Evolutionary conservation across 2,329 filamentous ascomycete species (phyloP).

Genomic region (Ophiostoma sp.): DNA sequence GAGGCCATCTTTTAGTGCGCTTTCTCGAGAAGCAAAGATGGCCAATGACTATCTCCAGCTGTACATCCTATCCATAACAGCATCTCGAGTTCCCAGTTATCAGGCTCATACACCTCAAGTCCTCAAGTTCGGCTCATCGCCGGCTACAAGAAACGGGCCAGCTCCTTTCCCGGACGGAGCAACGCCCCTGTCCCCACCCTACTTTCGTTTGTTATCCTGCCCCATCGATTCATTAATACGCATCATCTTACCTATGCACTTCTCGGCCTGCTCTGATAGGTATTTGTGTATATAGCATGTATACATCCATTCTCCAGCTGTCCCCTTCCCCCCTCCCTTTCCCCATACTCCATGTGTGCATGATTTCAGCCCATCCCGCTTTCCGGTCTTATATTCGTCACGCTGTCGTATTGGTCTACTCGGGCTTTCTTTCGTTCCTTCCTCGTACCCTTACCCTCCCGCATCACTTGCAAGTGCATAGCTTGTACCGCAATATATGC

Average conservation of each 20-base stretch:
- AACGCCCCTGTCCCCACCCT: not conserved
- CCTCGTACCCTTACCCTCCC: not conserved
- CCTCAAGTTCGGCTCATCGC: conserved; percentile 21
- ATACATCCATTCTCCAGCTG: too few relatives aligned
- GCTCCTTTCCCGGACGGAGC: not conserved
- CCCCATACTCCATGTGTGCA: not conserved
- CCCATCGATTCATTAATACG: not conserved
- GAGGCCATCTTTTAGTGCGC: too few relatives aligned
- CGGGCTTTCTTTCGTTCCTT: not conserved
- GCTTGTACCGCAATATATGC: not conserved
- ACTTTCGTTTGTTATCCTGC: not conserved
- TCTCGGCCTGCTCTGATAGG: not conserved
- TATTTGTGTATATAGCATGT: too few relatives aligned
- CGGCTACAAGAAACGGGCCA: conserved; percentile 18
- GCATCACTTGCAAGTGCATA: not conserved
- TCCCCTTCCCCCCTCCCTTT: too few relatives aligned
- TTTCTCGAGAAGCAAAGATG: too few relatives aligned
- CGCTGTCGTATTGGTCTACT: not conserved
- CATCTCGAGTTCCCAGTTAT: not conserved
- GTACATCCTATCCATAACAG: not conserved
- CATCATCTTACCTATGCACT: not conserved
- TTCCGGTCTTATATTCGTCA: not conserved
- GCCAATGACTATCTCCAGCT: not conserved
- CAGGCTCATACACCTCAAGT: not conserved
- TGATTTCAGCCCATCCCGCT: not conserved